A percentile compares a stretch with the other conserved stretches of the same genome.
Conservation (phyloP, 2,329 filamentous ascomycete species). For the Mariannaea elegans region DNA sequence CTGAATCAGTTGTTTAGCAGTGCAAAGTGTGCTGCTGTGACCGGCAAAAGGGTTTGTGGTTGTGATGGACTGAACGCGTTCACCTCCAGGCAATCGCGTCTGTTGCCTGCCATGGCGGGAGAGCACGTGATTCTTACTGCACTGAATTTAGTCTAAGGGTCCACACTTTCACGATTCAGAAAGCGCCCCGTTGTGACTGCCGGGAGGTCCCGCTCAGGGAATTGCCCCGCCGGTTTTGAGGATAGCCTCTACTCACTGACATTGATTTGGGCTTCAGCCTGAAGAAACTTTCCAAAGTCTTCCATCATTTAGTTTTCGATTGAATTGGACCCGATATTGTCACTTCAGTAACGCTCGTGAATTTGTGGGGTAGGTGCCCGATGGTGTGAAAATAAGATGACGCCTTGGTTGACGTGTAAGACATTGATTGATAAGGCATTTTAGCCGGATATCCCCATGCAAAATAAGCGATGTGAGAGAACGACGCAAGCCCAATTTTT, state of each 20-base stretch:
- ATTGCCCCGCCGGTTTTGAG: conserved; percentile 22
- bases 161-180: conserved; percentile 7
- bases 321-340: no score
- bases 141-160: no score
- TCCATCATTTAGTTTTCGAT: no score
- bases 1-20: background rate
- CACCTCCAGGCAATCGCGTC: conserved; percentile 35
- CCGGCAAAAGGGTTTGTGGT: background rate
- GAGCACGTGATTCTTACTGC: conserved; percentile 44
- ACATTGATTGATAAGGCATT: no score
- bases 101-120: conserved; percentile 37
- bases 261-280: no score
- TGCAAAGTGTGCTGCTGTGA: background rate
- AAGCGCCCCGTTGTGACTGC: background rate
- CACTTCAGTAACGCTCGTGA: no score
- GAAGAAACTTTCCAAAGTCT: no score
- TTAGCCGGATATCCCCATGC: no score
- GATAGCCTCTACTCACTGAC: no score
- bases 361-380: background rate
- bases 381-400: background rate
- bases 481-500: no score
- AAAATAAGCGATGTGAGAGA: no score
- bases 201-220: conserved; percentile 21
- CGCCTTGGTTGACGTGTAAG: no score
- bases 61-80: conserved; percentile 33